Evolutionary conservation across 1,284 basidiomycete species (phyloP).

Genomic region (Afroboletus lepidellus): DNA sequence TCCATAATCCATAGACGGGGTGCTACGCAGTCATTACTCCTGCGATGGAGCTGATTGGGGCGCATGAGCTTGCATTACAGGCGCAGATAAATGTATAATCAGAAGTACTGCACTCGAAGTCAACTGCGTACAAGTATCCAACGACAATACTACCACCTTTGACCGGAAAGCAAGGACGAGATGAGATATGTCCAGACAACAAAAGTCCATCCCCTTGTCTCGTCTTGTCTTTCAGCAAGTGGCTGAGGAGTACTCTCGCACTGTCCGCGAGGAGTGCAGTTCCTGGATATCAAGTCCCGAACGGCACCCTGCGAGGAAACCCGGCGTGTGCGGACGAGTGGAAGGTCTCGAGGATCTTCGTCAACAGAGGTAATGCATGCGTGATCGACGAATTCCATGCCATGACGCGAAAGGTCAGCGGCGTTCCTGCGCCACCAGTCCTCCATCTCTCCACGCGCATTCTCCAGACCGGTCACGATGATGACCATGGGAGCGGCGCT

Average conservation of each 20-base stretch:
- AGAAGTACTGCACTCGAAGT: background rate
- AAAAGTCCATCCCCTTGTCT: constrained; percentile 13
- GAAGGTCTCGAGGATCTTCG: constrained; percentile 21
- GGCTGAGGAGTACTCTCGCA: background rate
- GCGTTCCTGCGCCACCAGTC: constrained; percentile 34
- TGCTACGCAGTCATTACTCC: background rate
- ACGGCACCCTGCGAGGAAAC: constrained; percentile 16
- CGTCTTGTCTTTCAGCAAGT: background rate
- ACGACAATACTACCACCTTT: background rate
- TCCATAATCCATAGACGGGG: too few species aligned
- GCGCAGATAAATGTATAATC: background rate
- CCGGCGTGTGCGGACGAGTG: constrained; percentile 17
- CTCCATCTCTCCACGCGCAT: constrained; percentile 33
- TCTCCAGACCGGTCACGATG: constrained; percentile 35
- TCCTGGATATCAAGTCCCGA: constrained; percentile 26
- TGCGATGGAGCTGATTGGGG: background rate
- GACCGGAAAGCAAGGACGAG: constrained; percentile 11
- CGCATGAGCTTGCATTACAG: background rate
- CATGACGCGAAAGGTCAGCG: constrained; percentile 14
- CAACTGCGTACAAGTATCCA: background rate
- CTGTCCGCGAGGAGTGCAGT: constrained; percentile 11
- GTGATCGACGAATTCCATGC: constrained; percentile 31
- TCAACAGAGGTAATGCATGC: constrained; percentile 33
- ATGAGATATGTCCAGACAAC: constrained; percentile 19
- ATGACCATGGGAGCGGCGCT: constrained; percentile 28